These are phyloP conservation scores for Rhynchospora breviuscula DNA, from an alignment of 176 grass and related monocot species.

Conservation along the genomic window DNA sequence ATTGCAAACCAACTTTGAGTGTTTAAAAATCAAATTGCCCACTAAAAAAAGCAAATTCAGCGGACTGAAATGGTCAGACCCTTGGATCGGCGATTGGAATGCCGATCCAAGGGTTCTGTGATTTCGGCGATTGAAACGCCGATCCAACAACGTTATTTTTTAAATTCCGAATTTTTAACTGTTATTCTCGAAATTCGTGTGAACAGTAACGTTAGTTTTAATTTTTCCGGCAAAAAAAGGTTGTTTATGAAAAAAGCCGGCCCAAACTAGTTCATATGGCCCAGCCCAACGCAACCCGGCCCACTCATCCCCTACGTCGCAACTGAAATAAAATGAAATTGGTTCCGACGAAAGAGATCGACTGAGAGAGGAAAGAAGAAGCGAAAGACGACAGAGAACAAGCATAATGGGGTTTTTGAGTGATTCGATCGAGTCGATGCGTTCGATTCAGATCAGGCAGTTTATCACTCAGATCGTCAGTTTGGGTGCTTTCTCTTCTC, in stretches of 20 bases:
- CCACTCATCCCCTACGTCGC: background rate
- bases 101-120: too few species aligned
- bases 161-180: too few species aligned
- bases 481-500: constrained; percentile 33
- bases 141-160: too few species aligned
- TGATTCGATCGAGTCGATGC: constrained; percentile 56
- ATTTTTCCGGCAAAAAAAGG: too few species aligned
- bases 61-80: too few species aligned
- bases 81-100: too few species aligned
- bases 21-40: too few species aligned
- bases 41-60: too few species aligned
- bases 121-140: too few species aligned
- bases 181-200: too few species aligned
- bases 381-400: background rate
- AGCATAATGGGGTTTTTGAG: constrained; percentile 47
- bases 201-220: too few species aligned
- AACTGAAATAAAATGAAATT: background rate
- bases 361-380: background rate
- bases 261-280: background rate
- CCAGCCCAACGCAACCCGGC: background rate
- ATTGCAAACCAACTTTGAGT: too few species aligned
- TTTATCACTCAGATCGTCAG: constrained; percentile 61
- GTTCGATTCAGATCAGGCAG: constrained; percentile 59
- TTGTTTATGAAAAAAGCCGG: background rate
- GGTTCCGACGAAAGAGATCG: background rate